Evolutionary conservation across 2,329 filamentous ascomycete species (phyloP).

Genomic region (Xylariaceae sp.): DNA sequence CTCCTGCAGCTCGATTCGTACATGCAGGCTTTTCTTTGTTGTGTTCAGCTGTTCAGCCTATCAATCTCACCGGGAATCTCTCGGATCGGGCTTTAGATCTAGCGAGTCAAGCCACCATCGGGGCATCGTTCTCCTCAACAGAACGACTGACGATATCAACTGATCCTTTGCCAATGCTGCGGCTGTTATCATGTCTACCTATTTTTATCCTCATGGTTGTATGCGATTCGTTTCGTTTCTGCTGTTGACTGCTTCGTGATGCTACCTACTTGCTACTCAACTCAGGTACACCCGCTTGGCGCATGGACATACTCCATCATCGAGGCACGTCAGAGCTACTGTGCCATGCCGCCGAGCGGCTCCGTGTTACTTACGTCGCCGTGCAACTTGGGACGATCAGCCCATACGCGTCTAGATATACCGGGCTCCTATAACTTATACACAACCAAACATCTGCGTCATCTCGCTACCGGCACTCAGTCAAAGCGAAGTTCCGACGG

Average conservation of each 20-base stretch:
- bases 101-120: constrained; percentile 6
- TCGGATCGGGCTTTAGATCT: background rate
- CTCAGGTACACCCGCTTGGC: background rate
- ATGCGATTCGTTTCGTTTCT: background rate
- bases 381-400: background rate
- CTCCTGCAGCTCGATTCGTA: background rate
- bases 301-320: background rate
- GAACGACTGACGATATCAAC: background rate
- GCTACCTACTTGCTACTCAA: background rate
- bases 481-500: constrained; percentile 3
- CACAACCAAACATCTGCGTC: background rate
- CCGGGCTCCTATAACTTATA: background rate
- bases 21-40: background rate
- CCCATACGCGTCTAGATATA: constrained; percentile 2
- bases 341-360: constrained; percentile 2
- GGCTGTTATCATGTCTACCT: background rate
- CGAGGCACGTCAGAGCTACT: background rate
- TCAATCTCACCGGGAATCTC: background rate
- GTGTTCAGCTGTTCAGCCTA: background rate
- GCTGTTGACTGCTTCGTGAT: background rate
- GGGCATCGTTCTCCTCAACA: background rate
- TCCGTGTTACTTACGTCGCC: background rate
- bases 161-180: background rate
- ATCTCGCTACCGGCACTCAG: background rate
- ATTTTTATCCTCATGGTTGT: background rate